These are phyloP conservation scores for Tubosaeta sp. DNA, from an alignment of 768 basidiomycete genomes.

Conservation along the genomic window DNA sequence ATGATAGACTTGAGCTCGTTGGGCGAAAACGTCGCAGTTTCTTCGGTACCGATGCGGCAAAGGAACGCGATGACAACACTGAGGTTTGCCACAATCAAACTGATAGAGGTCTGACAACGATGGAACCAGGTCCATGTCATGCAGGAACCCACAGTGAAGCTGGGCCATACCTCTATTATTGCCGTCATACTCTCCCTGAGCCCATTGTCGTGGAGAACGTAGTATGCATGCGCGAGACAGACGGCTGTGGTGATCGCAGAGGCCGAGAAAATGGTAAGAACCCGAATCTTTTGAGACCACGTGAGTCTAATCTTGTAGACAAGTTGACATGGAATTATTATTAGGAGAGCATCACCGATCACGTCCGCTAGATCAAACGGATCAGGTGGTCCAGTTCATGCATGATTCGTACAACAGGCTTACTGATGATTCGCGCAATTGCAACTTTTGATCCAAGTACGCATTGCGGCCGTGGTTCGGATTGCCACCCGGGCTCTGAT, in stretches of 20 bases:
- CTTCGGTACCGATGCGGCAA: slow-evolving; percentile 5
- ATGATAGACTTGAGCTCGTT: not conserved
- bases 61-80: slow-evolving; percentile 5
- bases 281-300: not conserved
- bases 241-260: slow-evolving; percentile 5
- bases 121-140: not conserved
- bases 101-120: not conserved
- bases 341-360: not conserved
- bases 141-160: not conserved
- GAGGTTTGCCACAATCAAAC: slow-evolving; percentile 2
- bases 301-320: slow-evolving; percentile 1
- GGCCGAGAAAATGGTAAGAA: slow-evolving; percentile 2
- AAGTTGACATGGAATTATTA: not conserved
- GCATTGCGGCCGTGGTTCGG: not conserved
- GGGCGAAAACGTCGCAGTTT: not conserved
- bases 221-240: not conserved
- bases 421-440: slow-evolving; percentile 1
- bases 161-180: not conserved
- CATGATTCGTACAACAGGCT: not conserved
- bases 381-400: not conserved
- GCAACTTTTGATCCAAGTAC: not conserved
- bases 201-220: not conserved
- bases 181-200: not conserved
- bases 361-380: not conserved
- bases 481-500: not conserved